These are phyloP conservation scores for Annona squamosa DNA, from an alignment of 164 flowering plant species.

Conservation along the genomic window DNA sequence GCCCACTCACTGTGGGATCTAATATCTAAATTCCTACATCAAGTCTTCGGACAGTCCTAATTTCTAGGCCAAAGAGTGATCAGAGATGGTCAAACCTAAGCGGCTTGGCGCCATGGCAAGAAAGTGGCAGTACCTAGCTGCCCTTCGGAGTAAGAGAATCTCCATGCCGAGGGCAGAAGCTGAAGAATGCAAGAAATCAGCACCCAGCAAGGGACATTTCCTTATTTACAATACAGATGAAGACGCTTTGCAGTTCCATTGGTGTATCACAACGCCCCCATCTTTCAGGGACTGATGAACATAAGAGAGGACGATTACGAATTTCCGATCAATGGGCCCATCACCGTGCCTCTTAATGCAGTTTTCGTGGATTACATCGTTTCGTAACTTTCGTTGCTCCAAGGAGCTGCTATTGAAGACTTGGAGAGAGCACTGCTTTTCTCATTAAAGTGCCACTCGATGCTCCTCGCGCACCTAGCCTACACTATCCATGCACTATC, in stretches of 20 bases:
- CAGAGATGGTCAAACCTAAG: conserved; percentile 2
- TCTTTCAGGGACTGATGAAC: conserved; percentile 12
- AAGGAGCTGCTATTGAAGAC: not conserved
- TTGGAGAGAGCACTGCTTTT: conserved; percentile 16
- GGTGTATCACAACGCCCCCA: conserved; percentile 5
- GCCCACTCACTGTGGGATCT: no score
- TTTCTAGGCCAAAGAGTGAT: not conserved
- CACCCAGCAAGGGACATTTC: conserved; percentile 16
- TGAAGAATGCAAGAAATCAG: not conserved
- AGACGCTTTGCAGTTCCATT: conserved; percentile 22
- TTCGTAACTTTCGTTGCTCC: conserved; percentile 7
- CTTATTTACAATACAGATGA: conserved; percentile 18
- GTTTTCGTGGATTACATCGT: conserved; percentile 15
- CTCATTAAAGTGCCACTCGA: no score
- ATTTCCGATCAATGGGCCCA: conserved; percentile 11
- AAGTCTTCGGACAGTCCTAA: no score
- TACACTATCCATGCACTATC: no score
- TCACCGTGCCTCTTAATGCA: conserved; percentile 20
- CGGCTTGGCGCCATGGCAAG: conserved; percentile 1
- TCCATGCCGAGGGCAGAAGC: not conserved
- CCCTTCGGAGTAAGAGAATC: not conserved
- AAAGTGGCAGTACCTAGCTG: not conserved
- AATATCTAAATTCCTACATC: no score
- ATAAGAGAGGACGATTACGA: conserved; percentile 22
- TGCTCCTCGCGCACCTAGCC: no score